A percentile compares a stretch with the other conserved stretches of the same genome.
phyloP scores from a whole-genome alignment of 2,329 filamentous ascomycete species.

The Fonsecaea pedrosoi region DNA sequence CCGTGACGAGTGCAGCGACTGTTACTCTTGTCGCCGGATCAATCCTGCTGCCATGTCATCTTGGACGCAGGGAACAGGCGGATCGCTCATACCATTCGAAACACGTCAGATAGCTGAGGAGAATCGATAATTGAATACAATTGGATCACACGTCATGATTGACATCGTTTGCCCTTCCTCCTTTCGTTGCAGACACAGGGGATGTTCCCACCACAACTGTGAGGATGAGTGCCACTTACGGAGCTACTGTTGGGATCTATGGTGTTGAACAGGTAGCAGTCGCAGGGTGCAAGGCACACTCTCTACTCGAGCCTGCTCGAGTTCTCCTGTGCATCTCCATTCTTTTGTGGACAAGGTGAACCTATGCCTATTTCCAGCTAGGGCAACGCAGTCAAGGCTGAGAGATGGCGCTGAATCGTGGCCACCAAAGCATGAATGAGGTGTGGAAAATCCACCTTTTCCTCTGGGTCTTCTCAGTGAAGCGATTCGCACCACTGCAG shows the following conservation, averaged over 20 bases:
- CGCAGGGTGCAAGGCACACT: no score
- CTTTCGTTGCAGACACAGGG: no score
- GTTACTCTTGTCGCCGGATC: background rate
- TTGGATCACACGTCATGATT: background rate
- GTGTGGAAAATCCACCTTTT: background rate
- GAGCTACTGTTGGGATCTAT: no score
- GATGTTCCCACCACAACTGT: no score
- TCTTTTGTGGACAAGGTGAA: background rate
- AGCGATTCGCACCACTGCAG: background rate
- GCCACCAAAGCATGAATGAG: background rate
- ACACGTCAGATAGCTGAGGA: background rate
- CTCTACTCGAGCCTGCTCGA: no score
- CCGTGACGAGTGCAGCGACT: background rate
- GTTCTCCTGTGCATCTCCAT: no score
- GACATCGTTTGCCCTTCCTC: no score
- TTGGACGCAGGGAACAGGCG: background rate
- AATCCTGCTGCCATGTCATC: background rate
- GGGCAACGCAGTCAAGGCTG: background rate
- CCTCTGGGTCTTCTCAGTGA: background rate
- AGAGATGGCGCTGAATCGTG: background rate
- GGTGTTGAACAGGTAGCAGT: no score
- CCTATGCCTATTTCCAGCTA: background rate
- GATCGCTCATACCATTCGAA: background rate
- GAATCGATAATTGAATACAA: background rate
- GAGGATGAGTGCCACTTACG: background rate